Evolutionary conservation across 176 grass and related monocot genomes (phyloP).

Genomic region (Hyparrhenia diplandra): DNA sequence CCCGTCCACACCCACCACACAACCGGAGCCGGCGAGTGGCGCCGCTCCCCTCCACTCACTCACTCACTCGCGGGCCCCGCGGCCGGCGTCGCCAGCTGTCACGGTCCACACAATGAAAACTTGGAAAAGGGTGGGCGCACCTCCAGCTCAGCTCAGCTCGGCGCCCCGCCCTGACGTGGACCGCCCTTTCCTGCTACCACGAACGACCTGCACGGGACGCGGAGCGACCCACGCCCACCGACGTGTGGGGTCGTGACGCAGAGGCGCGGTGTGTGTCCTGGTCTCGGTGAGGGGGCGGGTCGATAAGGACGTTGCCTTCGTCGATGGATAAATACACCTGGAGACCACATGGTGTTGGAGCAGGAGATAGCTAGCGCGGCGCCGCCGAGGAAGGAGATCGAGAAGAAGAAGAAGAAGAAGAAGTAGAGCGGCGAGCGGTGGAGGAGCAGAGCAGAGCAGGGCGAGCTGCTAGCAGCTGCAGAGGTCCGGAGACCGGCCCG

Average conservation of each 20-base stretch:
- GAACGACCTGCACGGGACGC: background rate
- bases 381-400: background rate
- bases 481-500: background rate
- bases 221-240: background rate
- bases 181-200: background rate
- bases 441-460: background rate
- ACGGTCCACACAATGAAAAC: slow-evolving; percentile 14
- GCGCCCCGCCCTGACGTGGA: slow-evolving; percentile 57
- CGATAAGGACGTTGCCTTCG: background rate
- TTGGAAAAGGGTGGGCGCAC: background rate
- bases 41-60: background rate
- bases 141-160: slow-evolving; percentile 58
- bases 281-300: too few species aligned
- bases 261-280: background rate
- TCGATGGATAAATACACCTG: slow-evolving; percentile 18
- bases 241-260: background rate
- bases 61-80: background rate
- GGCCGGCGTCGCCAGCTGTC: slow-evolving; percentile 35
- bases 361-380: background rate
- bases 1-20: background rate
- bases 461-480: background rate
- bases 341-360: background rate
- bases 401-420: too few species aligned
- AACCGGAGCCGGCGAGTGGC: background rate
- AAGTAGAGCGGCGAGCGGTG: background rate